phyloP scores from a whole-genome alignment of 805 yeast species.

The Candida loeiensis region DNA sequence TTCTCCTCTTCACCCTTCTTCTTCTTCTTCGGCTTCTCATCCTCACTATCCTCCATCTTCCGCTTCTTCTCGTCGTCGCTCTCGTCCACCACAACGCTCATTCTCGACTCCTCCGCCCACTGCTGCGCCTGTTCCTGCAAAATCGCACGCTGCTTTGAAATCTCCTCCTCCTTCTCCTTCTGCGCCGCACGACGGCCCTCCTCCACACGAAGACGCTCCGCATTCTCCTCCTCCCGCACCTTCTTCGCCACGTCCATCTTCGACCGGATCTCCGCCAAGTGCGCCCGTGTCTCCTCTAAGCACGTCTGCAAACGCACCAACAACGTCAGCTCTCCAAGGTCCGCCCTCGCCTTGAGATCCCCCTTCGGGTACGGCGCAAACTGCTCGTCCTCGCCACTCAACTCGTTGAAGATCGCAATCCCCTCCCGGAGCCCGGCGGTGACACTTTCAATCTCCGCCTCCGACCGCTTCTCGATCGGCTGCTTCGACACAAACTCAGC shows the following conservation, averaged over 20 bases:
- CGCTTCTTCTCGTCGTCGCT: constrained; percentile 28
- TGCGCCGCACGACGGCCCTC: constrained; percentile 41
- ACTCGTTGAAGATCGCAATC: constrained; percentile 51
- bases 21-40: constrained; percentile 27
- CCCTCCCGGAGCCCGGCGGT: constrained; percentile 59
- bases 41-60: constrained; percentile 21
- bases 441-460: constrained; percentile 58
- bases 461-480: constrained; percentile 52
- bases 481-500: constrained; percentile 77
- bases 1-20: constrained; percentile 25
- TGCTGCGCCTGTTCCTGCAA: constrained; percentile 51
- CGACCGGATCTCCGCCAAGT: constrained; percentile 52
- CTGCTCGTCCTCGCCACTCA: constrained; percentile 49
- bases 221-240: constrained; percentile 55
- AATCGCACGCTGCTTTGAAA: constrained; percentile 43
- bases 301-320: constrained; percentile 67
- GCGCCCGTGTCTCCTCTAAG: constrained; percentile 67
- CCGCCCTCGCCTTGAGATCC: constrained; percentile 83
- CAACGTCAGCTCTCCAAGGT: constrained; percentile 75
- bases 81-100: constrained; percentile 34
- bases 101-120: constrained; percentile 48
- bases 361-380: constrained; percentile 75
- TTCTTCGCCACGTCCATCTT: constrained; percentile 74
- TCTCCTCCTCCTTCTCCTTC: constrained; percentile 44
- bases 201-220: constrained; percentile 31